Base-by-base conservation (phyloP, 2,329 filamentous ascomycete species). In the Calcarisporium arbuscula region DNA sequence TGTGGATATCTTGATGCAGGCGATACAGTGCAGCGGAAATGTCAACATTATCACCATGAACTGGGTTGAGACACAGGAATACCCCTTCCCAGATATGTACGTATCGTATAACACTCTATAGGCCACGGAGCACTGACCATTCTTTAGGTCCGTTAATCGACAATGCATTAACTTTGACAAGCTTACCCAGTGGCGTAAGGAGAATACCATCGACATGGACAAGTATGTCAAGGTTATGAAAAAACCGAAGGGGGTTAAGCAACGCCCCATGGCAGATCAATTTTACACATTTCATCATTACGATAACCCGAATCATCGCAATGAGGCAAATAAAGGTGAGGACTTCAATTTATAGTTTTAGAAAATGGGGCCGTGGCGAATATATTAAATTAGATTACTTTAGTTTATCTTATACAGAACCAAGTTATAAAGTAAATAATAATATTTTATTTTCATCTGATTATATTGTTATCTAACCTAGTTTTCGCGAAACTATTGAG, bases 151-250 rank as follows among this genome's bases (percentile, higher is more conserved):
- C 28, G 45, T 56, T 5, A 52, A 58, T 36, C 50, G 53, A 32
- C 53, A 57, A 38, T 61, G 58, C 20, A 40, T 57, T 8, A 50
- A 56, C 28, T 60, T 58, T 27, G 52, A 58, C 8, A 47, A 45
- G 25, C 23, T 50, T 8, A 42, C 35, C 1, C 19, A 31, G 3
- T 50, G 46, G 41, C 34, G 45, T 16, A 43, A 41, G 20, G 40
- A 46, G 5, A 41, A 40, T 11, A 41, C 43, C 8, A 27, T 49
- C 9, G 46, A 48, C 26, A 39, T 45, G 36, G 45, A 46, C 5
- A 42, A 42, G 29, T 48, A 47, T 30, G 23, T 41, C 12, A 19
- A 16, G 11, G 39, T 33, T 8, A 50, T 50, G 44, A 34, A 36
- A 20, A 50, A 44, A 39, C 37, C 36, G 10, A 23, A 40, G 19